Evolutionary conservation across 1,284 basidiomycete genomes (phyloP), one percentile per base, ranked within the genome.

Genomic region (Trametes versicolor): DNA sequence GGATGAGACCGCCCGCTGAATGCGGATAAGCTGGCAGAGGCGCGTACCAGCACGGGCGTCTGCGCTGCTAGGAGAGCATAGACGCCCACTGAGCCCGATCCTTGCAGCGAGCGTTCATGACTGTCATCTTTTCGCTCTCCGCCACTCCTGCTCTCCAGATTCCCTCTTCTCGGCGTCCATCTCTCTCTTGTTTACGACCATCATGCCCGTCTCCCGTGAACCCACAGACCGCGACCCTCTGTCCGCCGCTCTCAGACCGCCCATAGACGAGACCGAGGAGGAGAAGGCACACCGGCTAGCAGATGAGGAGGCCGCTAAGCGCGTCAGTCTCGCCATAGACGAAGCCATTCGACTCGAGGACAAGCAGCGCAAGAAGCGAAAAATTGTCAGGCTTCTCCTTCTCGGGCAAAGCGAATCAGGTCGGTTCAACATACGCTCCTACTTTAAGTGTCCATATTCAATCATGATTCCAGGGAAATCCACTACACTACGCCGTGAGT

Each of bases 391-490:
- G 66, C 81, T 92, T 10, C 77, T 92, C 52, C 80, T 92, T 27
- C 83, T 92, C 0, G 91, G 91, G 3, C 91, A 93, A 77, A 90
- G 87, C 79, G 91, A 93, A 79, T 89, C 87, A 61, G 91, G 90
- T 87, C 73, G 70, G 85, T 78, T 59, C 36, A 52, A 36, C 52
- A 49, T 59, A 50, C 43, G 32, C 53, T 45, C 56, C 48, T 58
- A 39, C 37, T 32, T 47, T 6, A 23, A 7, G 53, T 19, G n/a
- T 25, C 29, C 48, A 51, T 64, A 59, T 29, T 58, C 21, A 53
- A 57, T 43, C 39, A 17, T 37, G 29, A 19, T 34, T 25, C 29
- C 51, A 73, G 72, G 72, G 54, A 92, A 92, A 81, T 91, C 88
- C 0, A 92, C 91, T 0, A 93, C 90, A 5, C 80, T 93, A 45